phyloP scores from a whole-genome alignment of 1,139 yeast species.

The Candida gigantensis region DNA sequence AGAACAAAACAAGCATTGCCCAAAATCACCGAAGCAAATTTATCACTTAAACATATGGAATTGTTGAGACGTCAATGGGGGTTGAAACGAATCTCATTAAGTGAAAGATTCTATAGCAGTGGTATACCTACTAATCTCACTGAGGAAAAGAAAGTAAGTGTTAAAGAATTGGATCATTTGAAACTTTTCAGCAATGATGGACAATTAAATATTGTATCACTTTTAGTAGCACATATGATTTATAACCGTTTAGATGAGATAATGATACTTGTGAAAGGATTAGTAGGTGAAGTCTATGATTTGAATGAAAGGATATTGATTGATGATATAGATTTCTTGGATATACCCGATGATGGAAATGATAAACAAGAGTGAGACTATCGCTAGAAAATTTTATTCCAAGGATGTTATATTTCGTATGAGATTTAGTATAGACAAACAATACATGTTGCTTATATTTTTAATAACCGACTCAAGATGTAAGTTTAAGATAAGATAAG shows the following conservation, averaged over 20 bases:
- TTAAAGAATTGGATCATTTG: constrained; percentile 26
- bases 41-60: constrained; percentile 34
- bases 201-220: constrained; percentile 29
- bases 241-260: constrained; percentile 35
- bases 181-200: constrained; percentile 36
- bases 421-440: no score
- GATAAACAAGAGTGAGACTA: no score
- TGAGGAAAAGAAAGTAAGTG: constrained; percentile 15
- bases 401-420: no score
- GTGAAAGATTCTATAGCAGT: constrained; percentile 27
- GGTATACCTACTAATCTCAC: not conserved
- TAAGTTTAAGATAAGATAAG: no score
- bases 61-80: constrained; percentile 34
- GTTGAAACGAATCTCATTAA: constrained; percentile 22
- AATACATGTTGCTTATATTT: no score
- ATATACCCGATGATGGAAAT: not conserved
- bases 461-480: no score
- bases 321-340: constrained; percentile 7
- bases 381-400: no score
- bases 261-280: constrained; percentile 31
- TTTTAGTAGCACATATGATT: constrained; percentile 33
- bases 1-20: constrained; percentile 30
- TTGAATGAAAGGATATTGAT: constrained; percentile 13
- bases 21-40: constrained; percentile 33
- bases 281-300: constrained; percentile 41